Conservation (phyloP, 2,329 filamentous ascomycete genomes). For the Diaporthe citrichinensis region DNA sequence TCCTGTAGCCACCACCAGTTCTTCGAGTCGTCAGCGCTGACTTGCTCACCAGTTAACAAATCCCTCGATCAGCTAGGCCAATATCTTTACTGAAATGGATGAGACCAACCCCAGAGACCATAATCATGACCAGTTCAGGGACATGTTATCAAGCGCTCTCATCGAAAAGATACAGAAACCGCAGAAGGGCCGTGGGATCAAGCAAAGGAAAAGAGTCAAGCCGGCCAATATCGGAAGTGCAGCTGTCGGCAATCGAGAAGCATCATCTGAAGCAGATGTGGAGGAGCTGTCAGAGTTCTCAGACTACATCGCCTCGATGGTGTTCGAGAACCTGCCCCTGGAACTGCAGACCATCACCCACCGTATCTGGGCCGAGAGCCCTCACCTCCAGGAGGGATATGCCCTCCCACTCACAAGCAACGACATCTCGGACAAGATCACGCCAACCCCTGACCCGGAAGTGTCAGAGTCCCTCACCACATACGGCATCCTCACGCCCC, state of each 20-base stretch:
- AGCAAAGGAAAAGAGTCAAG: slow-evolving; percentile 51
- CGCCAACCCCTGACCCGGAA: slow-evolving; percentile 69
- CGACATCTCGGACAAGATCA: slow-evolving; percentile 62
- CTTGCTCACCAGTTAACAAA: background rate
- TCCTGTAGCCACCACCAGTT: background rate
- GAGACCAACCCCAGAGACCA: background rate
- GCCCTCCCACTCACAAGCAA: slow-evolving; percentile 66
- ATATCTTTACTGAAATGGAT: background rate
- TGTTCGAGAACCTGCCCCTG: slow-evolving; percentile 75
- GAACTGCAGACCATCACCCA: slow-evolving; percentile 75
- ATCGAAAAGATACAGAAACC: slow-evolving; percentile 70
- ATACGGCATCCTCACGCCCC: slow-evolving; percentile 72
- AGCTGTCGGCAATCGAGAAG: too few relatives aligned
- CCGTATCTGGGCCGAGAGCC: slow-evolving; percentile 64
- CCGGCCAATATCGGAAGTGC: slow-evolving; percentile 2
- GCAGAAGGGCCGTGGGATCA: slow-evolving; percentile 59
- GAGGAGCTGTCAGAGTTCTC: slow-evolving; percentile 86
- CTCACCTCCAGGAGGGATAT: slow-evolving; percentile 68
- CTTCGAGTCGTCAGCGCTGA: background rate
- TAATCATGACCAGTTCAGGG: slow-evolving; percentile 72
- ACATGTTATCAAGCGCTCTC: slow-evolving; percentile 79
- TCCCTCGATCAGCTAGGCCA: background rate
- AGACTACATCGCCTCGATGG: slow-evolving; percentile 80
- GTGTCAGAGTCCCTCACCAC: slow-evolving; percentile 77
- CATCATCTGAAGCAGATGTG: slow-evolving; percentile 53